Percentiles rank a stretch among this genome's conserved stretches.
These are phyloP conservation scores for Parathielavia appendiculata DNA, from an alignment of 495 filamentous ascomycete species.

Conservation along the genomic window DNA sequence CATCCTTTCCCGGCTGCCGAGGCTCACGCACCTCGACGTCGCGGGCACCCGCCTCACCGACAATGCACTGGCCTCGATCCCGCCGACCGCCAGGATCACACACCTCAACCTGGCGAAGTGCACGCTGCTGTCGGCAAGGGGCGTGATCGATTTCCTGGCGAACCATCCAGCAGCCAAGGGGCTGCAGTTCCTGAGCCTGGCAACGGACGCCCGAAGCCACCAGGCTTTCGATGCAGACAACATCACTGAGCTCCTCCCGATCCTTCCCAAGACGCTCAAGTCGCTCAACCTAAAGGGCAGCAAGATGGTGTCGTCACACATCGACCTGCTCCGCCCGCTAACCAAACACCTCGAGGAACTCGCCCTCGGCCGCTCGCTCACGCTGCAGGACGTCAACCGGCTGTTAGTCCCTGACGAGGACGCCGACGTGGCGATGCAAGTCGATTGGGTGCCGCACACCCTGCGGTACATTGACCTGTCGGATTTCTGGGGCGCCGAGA, in stretches of 20 bases:
- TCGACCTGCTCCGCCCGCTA: slow-evolving; percentile 60
- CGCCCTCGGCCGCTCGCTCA: slow-evolving; percentile 64
- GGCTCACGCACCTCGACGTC: slow-evolving; percentile 75
- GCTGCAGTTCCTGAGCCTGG: slow-evolving; percentile 69
- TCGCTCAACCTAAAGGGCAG: slow-evolving; percentile 75
- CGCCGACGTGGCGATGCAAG: slow-evolving; percentile 27
- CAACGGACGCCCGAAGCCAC: slow-evolving; percentile 67
- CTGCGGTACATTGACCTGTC: slow-evolving; percentile 72
- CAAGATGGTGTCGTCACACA: slow-evolving; percentile 60
- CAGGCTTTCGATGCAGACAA: slow-evolving; percentile 64
- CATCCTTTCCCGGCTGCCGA: slow-evolving; percentile 62
- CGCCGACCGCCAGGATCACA: slow-evolving; percentile 64
- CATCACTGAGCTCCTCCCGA: slow-evolving; percentile 59
- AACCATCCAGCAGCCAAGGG: slow-evolving; percentile 65
- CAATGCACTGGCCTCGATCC: slow-evolving; percentile 65
- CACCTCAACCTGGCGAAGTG: slow-evolving; percentile 79
- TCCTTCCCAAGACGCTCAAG: slow-evolving; percentile 62
- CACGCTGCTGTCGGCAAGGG: slow-evolving; percentile 59
- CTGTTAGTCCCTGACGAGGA: slow-evolving; percentile 49
- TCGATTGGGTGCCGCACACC: slow-evolving; percentile 54
- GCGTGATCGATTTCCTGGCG: slow-evolving; percentile 65
- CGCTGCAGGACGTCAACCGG: slow-evolving; percentile 57
- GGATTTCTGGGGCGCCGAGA: slow-evolving; percentile 55
- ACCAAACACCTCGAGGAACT: slow-evolving; percentile 80
- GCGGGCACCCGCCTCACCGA: slow-evolving; percentile 75